Evolutionary conservation across 2,329 filamentous ascomycete species (phyloP), one percentile per base, ranked within the genome.

Genomic region (Massarina eburnea): DNA sequence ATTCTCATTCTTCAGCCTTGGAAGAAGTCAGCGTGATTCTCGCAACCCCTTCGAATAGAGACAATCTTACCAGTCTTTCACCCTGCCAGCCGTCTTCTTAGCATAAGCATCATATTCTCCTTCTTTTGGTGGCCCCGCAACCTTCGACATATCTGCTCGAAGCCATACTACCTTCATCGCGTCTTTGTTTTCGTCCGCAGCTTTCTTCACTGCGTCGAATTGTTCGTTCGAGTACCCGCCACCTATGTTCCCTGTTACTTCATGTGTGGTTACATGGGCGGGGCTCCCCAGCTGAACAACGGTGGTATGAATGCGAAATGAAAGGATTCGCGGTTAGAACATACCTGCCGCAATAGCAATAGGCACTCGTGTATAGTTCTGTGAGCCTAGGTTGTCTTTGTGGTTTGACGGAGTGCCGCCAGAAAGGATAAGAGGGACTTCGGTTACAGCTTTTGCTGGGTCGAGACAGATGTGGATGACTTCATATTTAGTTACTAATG

Each of bases 401-500:
- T 36, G 14, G 24, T 38, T 14, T 5, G 39, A 29, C 10, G 48
- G 48, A 3, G 18, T 7, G 4, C 26, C 27, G 12, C 44, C 48
- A 3, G 34, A 32, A 3, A 51, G 41, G 10, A 54, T n/a, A 20
- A 35, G 20, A 4, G 51, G 45, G 24, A 54, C 42, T 8, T 54
- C 48, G 15, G 15, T 17, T 7, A 29, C 29, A 14, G 43, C 51
- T 17, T 15, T 9, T 2, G 26, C 14, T 2, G 42, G 43, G 14
- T 12, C 8, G 17, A 41, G 27, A 12, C 47, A 43, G 3, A 48
- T 27, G 39, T 54, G 51, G 17, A 48, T 46, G n/a, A 53, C 50
- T 50, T 14, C 8, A 19, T 9, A 33, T 5, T 30, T 12, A 22
- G 4, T 7, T 10, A 8, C 20, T 12, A 41, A 9, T 17, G 27